Evolutionary conservation across 352 stramenopile species (phyloP).

Genomic region (Phytophthora europaea): DNA sequence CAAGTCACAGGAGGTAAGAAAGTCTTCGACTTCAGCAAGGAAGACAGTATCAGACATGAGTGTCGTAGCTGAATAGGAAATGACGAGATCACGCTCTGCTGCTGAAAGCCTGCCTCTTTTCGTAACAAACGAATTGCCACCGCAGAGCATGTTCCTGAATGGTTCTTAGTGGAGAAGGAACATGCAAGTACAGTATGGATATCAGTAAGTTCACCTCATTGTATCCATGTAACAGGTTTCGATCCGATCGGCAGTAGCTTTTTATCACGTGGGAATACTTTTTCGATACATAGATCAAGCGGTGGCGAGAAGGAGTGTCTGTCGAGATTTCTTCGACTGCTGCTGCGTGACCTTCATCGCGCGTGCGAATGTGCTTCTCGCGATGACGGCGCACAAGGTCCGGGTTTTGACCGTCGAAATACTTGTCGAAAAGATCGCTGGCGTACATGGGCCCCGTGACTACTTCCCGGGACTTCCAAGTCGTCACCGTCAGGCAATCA

Average conservation of each 20-base stretch:
- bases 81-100: background rate
- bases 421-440: background rate
- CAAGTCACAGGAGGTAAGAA: slow-evolving; percentile 1
- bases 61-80: slow-evolving; percentile 10
- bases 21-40: slow-evolving; percentile 13
- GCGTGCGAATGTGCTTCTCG: background rate
- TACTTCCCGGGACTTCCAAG: background rate
- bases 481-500: background rate
- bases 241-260: too few relatives aligned
- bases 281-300: background rate
- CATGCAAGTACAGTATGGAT: too few relatives aligned
- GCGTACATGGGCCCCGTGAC: background rate
- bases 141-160: background rate
- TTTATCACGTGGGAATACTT: too few relatives aligned
- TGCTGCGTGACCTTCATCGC: background rate
- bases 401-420: background rate
- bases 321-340: background rate
- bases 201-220: too few relatives aligned
- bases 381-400: background rate
- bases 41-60: slow-evolving; percentile 3
- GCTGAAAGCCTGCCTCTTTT: too few relatives aligned
- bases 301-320: background rate
- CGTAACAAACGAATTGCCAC: background rate
- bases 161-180: background rate
- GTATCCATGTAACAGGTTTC: too few relatives aligned